phyloP scores from a whole-genome alignment of 2,329 filamentous ascomycete genomes.

The Pseudocercospora cruenta region DNA sequence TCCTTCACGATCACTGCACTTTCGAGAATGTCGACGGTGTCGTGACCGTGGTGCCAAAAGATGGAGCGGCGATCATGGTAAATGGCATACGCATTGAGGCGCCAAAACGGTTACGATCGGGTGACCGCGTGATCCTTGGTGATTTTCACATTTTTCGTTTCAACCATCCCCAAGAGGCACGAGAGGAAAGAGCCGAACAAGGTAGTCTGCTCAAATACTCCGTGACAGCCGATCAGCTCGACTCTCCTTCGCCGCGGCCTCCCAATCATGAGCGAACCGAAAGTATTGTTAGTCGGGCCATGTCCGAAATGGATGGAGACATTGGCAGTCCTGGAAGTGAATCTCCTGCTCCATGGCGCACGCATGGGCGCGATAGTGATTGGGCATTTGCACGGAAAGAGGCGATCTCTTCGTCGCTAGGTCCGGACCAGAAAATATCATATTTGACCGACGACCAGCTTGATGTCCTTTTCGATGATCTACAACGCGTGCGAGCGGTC shows the following conservation, averaged over 20 bases:
- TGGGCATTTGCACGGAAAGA: slow-evolving; percentile 94
- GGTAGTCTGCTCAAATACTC: slow-evolving; percentile 83
- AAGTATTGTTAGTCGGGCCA: slow-evolving; percentile 69
- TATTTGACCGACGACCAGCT: slow-evolving; percentile 91
- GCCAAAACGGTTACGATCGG: slow-evolving; percentile 82
- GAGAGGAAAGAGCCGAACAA: slow-evolving; percentile 81
- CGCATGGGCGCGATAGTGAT: slow-evolving; percentile 76
- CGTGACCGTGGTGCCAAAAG: slow-evolving; percentile 86
- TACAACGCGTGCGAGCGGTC: slow-evolving; percentile 84
- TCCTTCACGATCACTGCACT: slow-evolving; percentile 86
- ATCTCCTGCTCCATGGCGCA: slow-evolving; percentile 69
- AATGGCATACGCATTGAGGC: slow-evolving; percentile 90
- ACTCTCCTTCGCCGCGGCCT: slow-evolving; percentile 60
- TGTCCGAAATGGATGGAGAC: slow-evolving; percentile 77
- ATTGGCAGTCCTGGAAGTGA: slow-evolving; percentile 72
- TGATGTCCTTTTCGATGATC: slow-evolving; percentile 89
- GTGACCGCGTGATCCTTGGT: slow-evolving; percentile 91
- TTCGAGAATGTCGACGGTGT: slow-evolving; percentile 93
- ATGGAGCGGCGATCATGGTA: slow-evolving; percentile 97
- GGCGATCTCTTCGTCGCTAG: slow-evolving; percentile 87
- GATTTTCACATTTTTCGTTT: slow-evolving; percentile 99
- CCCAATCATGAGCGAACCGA: slow-evolving; percentile 72
- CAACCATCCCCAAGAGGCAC: slow-evolving; percentile 95
- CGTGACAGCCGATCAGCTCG: slow-evolving; percentile 65
- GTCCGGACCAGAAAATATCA: slow-evolving; percentile 87